Evolutionary conservation across 805 yeast genomes (phyloP), one percentile per base, ranked within the genome.

Genomic region (Sugiyamaella qingdaonensis): DNA sequence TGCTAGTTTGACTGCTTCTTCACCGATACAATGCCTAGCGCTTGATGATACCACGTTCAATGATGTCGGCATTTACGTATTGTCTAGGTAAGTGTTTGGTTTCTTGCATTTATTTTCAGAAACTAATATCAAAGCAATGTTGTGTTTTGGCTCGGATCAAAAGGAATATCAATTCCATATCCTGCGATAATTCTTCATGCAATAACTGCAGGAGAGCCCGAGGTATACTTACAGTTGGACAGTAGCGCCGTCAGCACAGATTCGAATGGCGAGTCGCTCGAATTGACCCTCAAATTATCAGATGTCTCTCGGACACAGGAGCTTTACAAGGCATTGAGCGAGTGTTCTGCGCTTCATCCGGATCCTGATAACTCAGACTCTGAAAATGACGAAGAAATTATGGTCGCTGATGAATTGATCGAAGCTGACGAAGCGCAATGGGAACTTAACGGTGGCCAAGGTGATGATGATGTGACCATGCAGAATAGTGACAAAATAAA

Each of bases 121-220:
- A n/a, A n/a, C 24, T 32, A n/a, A 27, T 32, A 32, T 32, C 18
- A 39, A 39, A 31, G 33, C 32, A 31, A 32, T 31, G 27, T 29
- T n/a, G 47, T 31, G 27, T 11, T 32, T 14, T 32, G 36, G 16
- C 66, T 19, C 66, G 71, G 70, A 8, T 52, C 16, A 10, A 39
- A 21, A 4, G 69, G 68, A 4, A 14, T 54, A 16, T 27, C 54
- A 9, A 53, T 66, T 11, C 55, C 58, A n/a, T 62, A 63, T 42
- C 59, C 45, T 8, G 55, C 55, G 27, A 54, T 66, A 5, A 49
- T 58, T 13, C 55, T 64, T n/a, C 67, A 65, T 48, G 69, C 67
- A 5, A 55, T 59, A 4, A 58, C 61, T n/a, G 41, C 36, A 24
- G 54, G 52, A 21, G 49, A 49, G 18, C 16, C 31, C 4, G 5